A percentile compares a stretch with the other conserved stretches of the same genome.
Evolutionary conservation across 441 rosid genomes (phyloP).

Genomic region (Eutrema salsugineum): DNA sequence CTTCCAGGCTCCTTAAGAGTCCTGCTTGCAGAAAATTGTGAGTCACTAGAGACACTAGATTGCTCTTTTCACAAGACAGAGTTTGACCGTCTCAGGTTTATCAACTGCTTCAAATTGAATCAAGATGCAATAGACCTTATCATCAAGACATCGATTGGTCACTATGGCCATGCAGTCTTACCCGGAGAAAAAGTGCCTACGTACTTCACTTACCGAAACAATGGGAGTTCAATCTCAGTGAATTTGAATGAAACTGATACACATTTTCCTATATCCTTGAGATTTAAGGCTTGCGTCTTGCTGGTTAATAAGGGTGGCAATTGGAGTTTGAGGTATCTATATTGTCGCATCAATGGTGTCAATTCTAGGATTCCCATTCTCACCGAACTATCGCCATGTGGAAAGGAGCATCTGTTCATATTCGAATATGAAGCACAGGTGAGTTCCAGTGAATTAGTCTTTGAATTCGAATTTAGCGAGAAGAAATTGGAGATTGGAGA

Average conservation of each 20-base stretch:
- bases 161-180: neutral
- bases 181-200: neutral
- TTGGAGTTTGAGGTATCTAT: neutral
- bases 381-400: neutral
- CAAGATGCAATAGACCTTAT: neutral
- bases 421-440: neutral
- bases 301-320: neutral
- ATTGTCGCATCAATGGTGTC: neutral
- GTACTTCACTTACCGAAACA: neutral
- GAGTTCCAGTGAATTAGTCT: neutral
- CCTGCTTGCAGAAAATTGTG: neutral
- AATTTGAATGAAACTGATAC: neutral
- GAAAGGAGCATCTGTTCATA: neutral
- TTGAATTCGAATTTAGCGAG: neutral
- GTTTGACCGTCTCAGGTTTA: neutral
- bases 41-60: neutral
- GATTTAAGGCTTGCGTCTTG: neutral
- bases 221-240: neutral
- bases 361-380: rapidly evolving
- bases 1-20: neutral
- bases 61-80: neutral
- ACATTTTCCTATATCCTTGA: neutral
- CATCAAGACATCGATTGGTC: neutral
- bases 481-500: neutral
- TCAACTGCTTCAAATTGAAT: neutral